Evolutionary conservation across 768 basidiomycete genomes (phyloP).

Genomic region (Flagelloscypha sp.): DNA sequence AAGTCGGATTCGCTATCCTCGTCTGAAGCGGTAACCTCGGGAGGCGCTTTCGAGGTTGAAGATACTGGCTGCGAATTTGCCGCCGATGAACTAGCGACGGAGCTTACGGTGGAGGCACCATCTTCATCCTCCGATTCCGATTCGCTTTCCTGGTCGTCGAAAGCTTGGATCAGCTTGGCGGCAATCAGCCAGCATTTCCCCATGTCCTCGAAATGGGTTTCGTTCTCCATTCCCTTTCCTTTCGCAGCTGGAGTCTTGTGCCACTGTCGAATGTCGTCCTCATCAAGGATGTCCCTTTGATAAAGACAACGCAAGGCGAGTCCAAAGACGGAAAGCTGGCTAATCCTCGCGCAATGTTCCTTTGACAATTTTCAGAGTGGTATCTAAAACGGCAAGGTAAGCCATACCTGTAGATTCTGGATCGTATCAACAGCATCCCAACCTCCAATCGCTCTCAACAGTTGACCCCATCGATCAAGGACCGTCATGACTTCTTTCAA

Average conservation of each 20-base stretch:
- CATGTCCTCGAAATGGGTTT: constrained; percentile 42
- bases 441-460: constrained; percentile 77
- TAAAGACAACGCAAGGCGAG: constrained; percentile 82
- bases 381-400: constrained; percentile 1
- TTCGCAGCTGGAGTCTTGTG: constrained; percentile 49
- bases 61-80: too few relatives aligned
- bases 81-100: too few relatives aligned
- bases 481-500: constrained; percentile 57
- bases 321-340: constrained; percentile 67
- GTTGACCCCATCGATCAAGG: constrained; percentile 70
- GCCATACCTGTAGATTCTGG: constrained; percentile 63
- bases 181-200: constrained; percentile 65
- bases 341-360: constrained; percentile 52
- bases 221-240: constrained; percentile 38
- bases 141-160: constrained; percentile 67
- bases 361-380: constrained; percentile 26
- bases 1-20: too few relatives aligned
- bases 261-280: constrained; percentile 88
- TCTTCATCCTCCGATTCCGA: constrained; percentile 28
- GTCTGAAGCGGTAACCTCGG: too few relatives aligned
- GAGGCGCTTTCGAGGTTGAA: too few relatives aligned
- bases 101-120: constrained; percentile 8
- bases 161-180: constrained; percentile 70
- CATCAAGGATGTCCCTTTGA: constrained; percentile 86
- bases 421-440: constrained; percentile 78